phyloP scores from a whole-genome alignment of 2,329 filamentous ascomycete genomes.

The Ascochyta lentis region DNA sequence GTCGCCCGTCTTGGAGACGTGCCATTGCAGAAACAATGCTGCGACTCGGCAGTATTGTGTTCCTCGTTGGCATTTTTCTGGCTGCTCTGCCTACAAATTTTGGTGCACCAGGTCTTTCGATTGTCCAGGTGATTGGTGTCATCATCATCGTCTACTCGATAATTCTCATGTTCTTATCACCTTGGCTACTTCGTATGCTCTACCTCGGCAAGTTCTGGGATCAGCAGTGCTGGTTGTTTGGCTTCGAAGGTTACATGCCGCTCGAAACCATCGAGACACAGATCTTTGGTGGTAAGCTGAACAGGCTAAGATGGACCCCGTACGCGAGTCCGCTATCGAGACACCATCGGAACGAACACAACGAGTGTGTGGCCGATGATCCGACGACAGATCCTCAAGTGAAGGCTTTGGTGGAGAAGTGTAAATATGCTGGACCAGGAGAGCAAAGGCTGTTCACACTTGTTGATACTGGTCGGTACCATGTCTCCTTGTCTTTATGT shows the following conservation, averaged over 20 bases:
- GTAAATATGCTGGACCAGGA: slow-evolving; percentile 30
- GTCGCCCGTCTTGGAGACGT: slow-evolving; percentile 38
- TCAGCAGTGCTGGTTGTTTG: slow-evolving; percentile 53
- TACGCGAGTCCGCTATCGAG: slow-evolving; percentile 42
- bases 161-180: slow-evolving; percentile 38
- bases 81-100: slow-evolving; percentile 3
- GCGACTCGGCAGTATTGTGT: slow-evolving; percentile 26
- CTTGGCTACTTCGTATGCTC: slow-evolving; percentile 46
- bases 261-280: slow-evolving; percentile 48
- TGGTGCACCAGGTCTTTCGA: background rate
- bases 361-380: slow-evolving; percentile 43
- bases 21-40: slow-evolving; percentile 27
- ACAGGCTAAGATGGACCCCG: slow-evolving; percentile 48
- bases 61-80: slow-evolving; percentile 24
- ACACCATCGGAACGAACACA: slow-evolving; percentile 39
- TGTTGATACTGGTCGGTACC: slow-evolving; percentile 43
- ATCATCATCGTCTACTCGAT: slow-evolving; percentile 35
- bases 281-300: slow-evolving; percentile 49
- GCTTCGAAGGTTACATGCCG: slow-evolving; percentile 53
- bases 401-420: slow-evolving; percentile 28
- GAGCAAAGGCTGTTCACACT: slow-evolving; percentile 38
- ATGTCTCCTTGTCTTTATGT: background rate
- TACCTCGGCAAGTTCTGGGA: slow-evolving; percentile 52
- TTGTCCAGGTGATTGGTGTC: slow-evolving; percentile 3
- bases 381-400: slow-evolving; percentile 35